Percentiles rank a stretch among this genome's conserved stretches.
Conservation (phyloP, 1,284 basidiomycete genomes). For the Phlebopus sp. region DNA sequence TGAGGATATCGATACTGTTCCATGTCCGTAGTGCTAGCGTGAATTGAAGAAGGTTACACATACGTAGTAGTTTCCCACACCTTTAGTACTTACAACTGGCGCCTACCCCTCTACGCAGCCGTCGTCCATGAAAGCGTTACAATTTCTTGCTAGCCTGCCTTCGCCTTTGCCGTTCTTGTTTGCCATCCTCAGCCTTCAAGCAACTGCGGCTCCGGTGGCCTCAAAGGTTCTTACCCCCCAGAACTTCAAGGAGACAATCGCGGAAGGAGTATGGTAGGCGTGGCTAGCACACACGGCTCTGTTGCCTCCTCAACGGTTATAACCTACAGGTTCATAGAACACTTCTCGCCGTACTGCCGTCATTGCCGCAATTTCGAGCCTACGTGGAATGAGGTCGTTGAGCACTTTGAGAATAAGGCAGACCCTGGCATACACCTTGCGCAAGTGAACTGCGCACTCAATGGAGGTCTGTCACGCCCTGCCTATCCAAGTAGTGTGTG, state of each 20-base stretch:
- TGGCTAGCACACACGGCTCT: not conserved
- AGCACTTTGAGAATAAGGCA: constrained; percentile 51
- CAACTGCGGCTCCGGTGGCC: constrained; percentile 38
- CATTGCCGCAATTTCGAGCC: constrained; percentile 80
- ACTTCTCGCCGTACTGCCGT: constrained; percentile 77
- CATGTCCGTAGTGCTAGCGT: constrained; percentile 35
- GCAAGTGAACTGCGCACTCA: constrained; percentile 81
- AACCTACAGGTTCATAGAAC: constrained; percentile 59
- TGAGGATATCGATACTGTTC: constrained; percentile 55
- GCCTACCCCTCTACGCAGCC: no score
- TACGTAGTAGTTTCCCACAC: not conserved
- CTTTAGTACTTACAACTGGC: no score
- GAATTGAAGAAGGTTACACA: not conserved
- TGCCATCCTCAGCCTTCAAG: constrained; percentile 34
- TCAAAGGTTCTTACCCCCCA: constrained; percentile 54
- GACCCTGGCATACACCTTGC: constrained; percentile 69
- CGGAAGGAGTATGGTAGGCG: constrained; percentile 66
- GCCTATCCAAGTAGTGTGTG: accelerated
- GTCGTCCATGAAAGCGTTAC: constrained; percentile 4
- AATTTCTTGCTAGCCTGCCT: not conserved
- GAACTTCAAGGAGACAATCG: constrained; percentile 57
- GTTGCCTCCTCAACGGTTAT: not conserved
- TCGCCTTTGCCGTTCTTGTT: constrained; percentile 27
- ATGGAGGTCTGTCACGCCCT: constrained; percentile 62
- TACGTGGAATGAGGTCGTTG: constrained; percentile 76